A percentile compares a stretch with the other conserved stretches of the same genome.
These are phyloP conservation scores for Monosporascus cannonballus DNA, from an alignment of 2,329 filamentous ascomycete species.

Conservation along the genomic window DNA sequence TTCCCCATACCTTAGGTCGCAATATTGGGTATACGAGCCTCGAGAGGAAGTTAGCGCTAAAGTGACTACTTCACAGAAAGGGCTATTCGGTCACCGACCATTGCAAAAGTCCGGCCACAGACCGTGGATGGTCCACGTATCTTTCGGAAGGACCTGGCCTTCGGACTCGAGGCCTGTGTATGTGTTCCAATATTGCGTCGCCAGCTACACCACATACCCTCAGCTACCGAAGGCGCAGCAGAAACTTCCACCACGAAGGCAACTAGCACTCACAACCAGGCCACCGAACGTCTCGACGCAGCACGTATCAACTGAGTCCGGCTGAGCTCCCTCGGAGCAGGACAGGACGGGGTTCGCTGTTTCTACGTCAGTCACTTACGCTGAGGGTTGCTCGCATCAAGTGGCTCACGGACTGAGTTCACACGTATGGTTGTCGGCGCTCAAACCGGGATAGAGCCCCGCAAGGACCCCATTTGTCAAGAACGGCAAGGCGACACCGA, in stretches of 20 bases:
- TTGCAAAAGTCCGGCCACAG: constrained; percentile 51
- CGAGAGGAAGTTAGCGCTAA: constrained; percentile 39
- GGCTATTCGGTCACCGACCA: constrained; percentile 17
- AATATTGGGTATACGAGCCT: constrained; percentile 61
- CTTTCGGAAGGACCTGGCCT: constrained; percentile 51
- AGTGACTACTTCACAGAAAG: neutral
- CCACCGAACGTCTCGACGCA: constrained; percentile 61
- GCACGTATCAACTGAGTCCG: constrained; percentile 50
- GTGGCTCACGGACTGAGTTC: constrained; percentile 31
- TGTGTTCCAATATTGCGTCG: constrained; percentile 60
- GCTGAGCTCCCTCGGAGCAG: constrained; percentile 40
- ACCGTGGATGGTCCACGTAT: constrained; percentile 56
- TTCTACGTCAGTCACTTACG: constrained; percentile 1
- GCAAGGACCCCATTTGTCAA: constrained; percentile 25
- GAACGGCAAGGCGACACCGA: constrained; percentile 20
- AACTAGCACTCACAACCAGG: constrained; percentile 35
- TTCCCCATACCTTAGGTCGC: constrained; percentile 42
- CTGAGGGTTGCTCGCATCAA: too few relatives aligned
- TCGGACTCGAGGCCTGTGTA: constrained; percentile 54
- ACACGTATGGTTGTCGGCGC: constrained; percentile 51
- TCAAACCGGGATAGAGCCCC: constrained; percentile 37
- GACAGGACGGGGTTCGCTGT: constrained; percentile 34
- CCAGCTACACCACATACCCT: constrained; percentile 29
- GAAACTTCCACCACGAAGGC: too few relatives aligned
- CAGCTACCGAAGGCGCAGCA: neutral